Percentiles rank a stretch among this genome's conserved stretches.
Conservation (phyloP, 179 eudicot genomes). For the Sideroxylon spinosum region DNA sequence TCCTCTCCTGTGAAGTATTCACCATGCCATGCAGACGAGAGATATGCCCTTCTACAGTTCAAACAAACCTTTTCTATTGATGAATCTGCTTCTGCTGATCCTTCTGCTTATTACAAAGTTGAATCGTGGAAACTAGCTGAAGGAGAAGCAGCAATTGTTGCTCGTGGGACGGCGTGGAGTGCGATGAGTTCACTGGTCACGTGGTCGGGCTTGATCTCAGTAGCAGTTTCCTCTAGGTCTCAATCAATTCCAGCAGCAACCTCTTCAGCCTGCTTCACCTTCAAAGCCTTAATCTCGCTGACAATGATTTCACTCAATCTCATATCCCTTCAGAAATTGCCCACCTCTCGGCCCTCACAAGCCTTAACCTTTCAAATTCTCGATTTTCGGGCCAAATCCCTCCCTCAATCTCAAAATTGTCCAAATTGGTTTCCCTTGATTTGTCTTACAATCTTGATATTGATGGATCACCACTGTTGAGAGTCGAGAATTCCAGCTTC, state of each 20-base stretch:
- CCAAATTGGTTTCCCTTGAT: no score
- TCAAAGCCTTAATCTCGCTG: no score
- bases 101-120: not conserved
- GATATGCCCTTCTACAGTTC: not conserved
- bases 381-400: no score
- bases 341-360: no score
- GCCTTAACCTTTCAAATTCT: no score
- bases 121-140: not conserved
- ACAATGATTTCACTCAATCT: no score
- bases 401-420: no score
- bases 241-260: not conserved
- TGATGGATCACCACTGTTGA: constrained; percentile 3
- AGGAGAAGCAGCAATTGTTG: not conserved
- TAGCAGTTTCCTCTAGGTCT: not conserved
- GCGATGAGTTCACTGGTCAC: not conserved
- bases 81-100: not conserved
- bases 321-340: no score
- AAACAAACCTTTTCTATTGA: not conserved
- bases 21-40: not conserved
- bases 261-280: no score
- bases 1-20: no score
- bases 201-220: not conserved
- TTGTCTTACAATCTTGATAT: not conserved
- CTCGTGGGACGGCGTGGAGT: not conserved
- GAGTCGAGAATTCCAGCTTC: constrained; percentile 17